Evolutionary conservation across 169 alveolate genomes (phyloP).

Genomic region (Babesia sp.): DNA sequence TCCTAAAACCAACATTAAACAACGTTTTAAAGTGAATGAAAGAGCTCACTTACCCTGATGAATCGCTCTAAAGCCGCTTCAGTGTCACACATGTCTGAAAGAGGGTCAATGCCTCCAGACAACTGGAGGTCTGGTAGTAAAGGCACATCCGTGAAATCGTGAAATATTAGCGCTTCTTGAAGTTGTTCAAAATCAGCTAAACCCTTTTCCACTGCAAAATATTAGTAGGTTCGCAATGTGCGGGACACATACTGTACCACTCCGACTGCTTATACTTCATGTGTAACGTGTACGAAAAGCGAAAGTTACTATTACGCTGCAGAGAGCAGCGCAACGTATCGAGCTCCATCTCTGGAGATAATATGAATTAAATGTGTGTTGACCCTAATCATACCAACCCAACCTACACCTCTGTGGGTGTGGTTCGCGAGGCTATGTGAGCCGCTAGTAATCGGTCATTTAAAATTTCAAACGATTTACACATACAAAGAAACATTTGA

Average conservation of each 20-base stretch:
- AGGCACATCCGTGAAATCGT: constrained; percentile 59
- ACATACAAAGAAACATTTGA: not conserved
- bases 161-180: constrained; percentile 29
- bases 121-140: constrained; percentile 54
- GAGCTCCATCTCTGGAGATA: constrained; percentile 1
- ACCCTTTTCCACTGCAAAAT: constrained; percentile 36
- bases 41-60: constrained; percentile 22
- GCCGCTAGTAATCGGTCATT: not conserved
- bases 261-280: constrained; percentile 32
- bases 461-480: not conserved
- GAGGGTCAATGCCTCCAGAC: constrained; percentile 42
- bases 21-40: not conserved
- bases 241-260: constrained; percentile 23
- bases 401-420: not conserved
- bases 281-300: constrained; percentile 30
- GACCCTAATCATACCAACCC: not conserved
- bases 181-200: constrained; percentile 59
- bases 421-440: not conserved
- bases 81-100: constrained; percentile 31
- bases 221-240: not conserved
- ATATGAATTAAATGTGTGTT: constrained; percentile 2
- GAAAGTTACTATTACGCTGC: constrained; percentile 18
- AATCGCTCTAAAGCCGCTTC: constrained; percentile 36
- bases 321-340: constrained; percentile 19
- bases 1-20: constrained; percentile 14